Evolutionary conservation across 495 filamentous ascomycete genomes (phyloP).

Genomic region (Trichoderma erinaceum): DNA sequence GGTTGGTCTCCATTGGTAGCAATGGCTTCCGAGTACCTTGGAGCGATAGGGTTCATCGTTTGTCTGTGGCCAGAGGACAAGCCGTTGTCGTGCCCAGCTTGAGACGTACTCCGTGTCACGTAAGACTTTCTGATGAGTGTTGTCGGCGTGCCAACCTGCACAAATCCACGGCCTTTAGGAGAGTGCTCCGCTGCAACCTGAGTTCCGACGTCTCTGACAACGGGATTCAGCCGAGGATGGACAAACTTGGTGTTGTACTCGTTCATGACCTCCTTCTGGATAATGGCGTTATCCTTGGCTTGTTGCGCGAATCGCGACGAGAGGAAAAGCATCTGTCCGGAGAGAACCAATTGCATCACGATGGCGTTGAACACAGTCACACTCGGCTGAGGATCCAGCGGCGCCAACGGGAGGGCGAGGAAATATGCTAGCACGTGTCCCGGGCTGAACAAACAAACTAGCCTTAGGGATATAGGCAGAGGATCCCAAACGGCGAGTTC

Average conservation of each 20-base stretch:
- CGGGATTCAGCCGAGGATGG: constrained; percentile 74
- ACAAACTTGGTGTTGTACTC: constrained; percentile 97
- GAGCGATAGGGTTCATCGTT: constrained; percentile 29
- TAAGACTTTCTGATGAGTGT: constrained; percentile 77
- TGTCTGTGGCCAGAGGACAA: constrained; percentile 19
- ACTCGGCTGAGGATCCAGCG: constrained; percentile 72
- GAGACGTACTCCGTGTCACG: constrained; percentile 77
- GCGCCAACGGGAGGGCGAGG: constrained; percentile 72
- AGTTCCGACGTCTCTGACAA: constrained; percentile 76
- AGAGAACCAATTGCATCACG: constrained; percentile 62
- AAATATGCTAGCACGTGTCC: constrained; percentile 84
- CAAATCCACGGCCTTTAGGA: constrained; percentile 45
- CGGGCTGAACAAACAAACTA: constrained; percentile 90
- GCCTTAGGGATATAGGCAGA: constrained; percentile 67
- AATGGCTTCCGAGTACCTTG: constrained; percentile 21
- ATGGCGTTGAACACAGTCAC: constrained; percentile 78
- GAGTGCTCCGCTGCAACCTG: constrained; percentile 53
- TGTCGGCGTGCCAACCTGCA: constrained; percentile 70
- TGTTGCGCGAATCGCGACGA: constrained; percentile 71
- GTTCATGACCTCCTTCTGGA: constrained; percentile 85
- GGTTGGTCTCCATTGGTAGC: constrained; percentile 17
- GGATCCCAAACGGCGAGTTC: constrained; percentile 93
- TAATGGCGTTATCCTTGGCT: constrained; percentile 71
- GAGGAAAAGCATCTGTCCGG: constrained; percentile 67
- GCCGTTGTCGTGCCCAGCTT: constrained; percentile 63